These are phyloP conservation scores for Talaromyces piceae DNA, from an alignment of 2,329 filamentous ascomycete species.

Conservation along the genomic window DNA sequence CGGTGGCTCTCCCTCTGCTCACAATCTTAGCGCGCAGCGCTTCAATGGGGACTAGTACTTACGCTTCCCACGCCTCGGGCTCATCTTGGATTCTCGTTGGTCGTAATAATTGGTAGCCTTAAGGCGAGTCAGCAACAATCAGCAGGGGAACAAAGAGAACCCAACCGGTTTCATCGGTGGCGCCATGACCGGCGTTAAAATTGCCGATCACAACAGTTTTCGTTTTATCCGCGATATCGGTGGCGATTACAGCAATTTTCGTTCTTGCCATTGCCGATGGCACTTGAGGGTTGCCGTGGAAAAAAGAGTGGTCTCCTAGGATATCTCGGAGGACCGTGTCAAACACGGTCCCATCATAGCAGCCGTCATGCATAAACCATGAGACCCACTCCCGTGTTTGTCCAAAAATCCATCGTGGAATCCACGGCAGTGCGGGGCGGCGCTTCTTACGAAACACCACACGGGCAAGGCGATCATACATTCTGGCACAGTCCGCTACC, in stretches of 20 bases:
- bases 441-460: background rate
- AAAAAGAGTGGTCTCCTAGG: background rate
- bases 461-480: background rate
- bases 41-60: background rate
- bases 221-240: background rate
- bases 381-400: background rate
- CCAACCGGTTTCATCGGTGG: background rate
- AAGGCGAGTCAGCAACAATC: background rate
- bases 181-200: background rate
- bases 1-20: background rate
- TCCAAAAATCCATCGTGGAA: background rate
- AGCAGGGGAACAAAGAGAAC: background rate
- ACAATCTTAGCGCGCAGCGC: background rate
- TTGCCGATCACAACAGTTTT: background rate
- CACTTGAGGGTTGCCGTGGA: background rate
- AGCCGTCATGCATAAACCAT: background rate
- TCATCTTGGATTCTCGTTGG: background rate
- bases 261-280: background rate
- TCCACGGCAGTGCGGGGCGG: background rate
- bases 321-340: background rate
- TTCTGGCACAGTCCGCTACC: background rate
- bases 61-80: background rate
- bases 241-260: background rate
- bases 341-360: constrained; percentile 1
- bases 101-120: background rate